A percentile compares a stretch with the other conserved stretches of the same genome.
Conservation (phyloP, 306 rosid species). For the Rosa lucieae region DNA sequence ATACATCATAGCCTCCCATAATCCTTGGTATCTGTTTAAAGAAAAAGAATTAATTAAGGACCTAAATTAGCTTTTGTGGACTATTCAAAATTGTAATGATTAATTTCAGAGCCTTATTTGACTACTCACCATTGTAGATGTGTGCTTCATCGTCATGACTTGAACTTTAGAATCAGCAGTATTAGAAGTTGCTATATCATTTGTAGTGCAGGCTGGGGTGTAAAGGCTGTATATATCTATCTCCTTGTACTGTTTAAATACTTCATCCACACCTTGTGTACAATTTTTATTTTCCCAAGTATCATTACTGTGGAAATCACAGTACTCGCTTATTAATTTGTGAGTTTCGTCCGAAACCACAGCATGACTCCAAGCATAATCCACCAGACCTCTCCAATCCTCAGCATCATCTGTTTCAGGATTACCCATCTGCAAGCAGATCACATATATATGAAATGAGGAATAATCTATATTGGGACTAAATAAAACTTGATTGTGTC, state of each 20-base stretch:
- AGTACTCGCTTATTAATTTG: slow-evolving; percentile 44
- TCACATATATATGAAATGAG: background rate
- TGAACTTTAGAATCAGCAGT: slow-evolving; percentile 18
- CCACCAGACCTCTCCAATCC: slow-evolving; percentile 83
- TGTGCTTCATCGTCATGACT: slow-evolving; percentile 36
- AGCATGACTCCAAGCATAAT: slow-evolving; percentile 98
- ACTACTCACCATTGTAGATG: slow-evolving; percentile 42
- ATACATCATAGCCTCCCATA: slow-evolving; percentile 91
- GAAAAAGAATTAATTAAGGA: background rate
- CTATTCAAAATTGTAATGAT: background rate
- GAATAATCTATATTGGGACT: background rate
- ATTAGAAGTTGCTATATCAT: slow-evolving; percentile 37
- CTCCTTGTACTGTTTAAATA: slow-evolving; percentile 53
- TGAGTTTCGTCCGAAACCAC: slow-evolving; percentile 81
- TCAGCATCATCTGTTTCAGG: slow-evolving; percentile 84
- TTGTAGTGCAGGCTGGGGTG: slow-evolving; percentile 60
- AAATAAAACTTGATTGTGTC: background rate
- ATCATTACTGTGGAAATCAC: slow-evolving; percentile 57
- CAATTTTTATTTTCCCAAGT: slow-evolving; percentile 66
- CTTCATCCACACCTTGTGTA: slow-evolving; percentile 55
- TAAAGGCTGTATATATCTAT: slow-evolving; percentile 83
- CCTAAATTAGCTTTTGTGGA: background rate
- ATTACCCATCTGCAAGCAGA: slow-evolving; percentile 60
- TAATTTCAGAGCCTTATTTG: background rate
- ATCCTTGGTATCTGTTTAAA: slow-evolving; percentile 68